Conservation (phyloP, 768 basidiomycete genomes). For the Coprinopsis cinerea region DNA sequence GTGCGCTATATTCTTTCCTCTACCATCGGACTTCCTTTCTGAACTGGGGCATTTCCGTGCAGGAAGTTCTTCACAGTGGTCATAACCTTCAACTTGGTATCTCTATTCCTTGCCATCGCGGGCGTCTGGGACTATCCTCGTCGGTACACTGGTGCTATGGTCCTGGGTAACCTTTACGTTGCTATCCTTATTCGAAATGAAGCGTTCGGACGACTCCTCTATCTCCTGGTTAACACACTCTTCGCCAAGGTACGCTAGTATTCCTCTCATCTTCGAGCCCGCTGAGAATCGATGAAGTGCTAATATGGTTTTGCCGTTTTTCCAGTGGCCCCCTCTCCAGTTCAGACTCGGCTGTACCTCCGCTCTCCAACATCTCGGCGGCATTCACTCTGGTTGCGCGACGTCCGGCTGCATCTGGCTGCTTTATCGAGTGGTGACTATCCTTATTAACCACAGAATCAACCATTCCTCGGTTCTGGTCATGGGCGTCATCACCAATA, state of each 20-base stretch:
- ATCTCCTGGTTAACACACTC: conserved; percentile 61
- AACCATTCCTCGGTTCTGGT: conserved; percentile 53
- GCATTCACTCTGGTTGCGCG: conserved; percentile 82
- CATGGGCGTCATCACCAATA: conserved; percentile 54
- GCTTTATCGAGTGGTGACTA: conserved; percentile 50
- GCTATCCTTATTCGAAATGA: conserved; percentile 80
- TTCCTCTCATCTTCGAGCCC: neutral
- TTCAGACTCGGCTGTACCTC: conserved; percentile 72
- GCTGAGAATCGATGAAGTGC: neutral
- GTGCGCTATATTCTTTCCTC: conserved; percentile 27
- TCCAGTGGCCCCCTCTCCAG: conserved; percentile 40
- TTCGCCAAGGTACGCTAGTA: conserved; percentile 62
- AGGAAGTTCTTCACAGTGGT: conserved; percentile 73
- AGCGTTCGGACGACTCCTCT: conserved; percentile 72
- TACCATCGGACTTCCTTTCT: neutral
- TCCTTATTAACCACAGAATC: conserved; percentile 43
- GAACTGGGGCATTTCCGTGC: neutral
- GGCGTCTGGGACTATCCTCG: conserved; percentile 66
- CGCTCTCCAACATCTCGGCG: conserved; percentile 70
- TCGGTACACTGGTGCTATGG: conserved; percentile 62
- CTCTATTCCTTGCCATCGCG: conserved; percentile 52
- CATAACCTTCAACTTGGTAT: conserved; percentile 54
- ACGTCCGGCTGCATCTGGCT: conserved; percentile 72
- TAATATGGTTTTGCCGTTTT: conserved; percentile 2
- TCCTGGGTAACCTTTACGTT: conserved; percentile 66